A percentile compares a stretch with the other conserved stretches of the same genome.
Conservation (phyloP, 1,284 basidiomycete species). For the Moesziomyces parantarcticus region DNA sequence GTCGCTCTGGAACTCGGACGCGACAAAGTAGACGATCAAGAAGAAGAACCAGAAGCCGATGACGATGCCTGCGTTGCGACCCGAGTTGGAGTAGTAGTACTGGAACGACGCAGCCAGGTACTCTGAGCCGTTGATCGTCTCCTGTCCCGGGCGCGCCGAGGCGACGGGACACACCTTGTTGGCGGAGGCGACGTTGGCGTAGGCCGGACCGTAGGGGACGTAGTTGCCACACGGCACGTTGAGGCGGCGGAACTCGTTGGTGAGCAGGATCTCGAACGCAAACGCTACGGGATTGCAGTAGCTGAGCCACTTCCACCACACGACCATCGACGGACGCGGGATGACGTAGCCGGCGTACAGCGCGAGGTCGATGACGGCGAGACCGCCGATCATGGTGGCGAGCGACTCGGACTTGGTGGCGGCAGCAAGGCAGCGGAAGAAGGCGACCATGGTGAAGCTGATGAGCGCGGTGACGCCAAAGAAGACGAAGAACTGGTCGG, state of each 20-base stretch:
- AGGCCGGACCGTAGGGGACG: conserved; percentile 44
- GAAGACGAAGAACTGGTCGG: conserved; percentile 60
- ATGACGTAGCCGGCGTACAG: conserved; percentile 62
- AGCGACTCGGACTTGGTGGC: conserved; percentile 39
- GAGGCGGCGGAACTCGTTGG: conserved; percentile 59
- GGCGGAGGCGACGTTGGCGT: conserved; percentile 24
- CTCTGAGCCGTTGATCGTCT: conserved; percentile 25
- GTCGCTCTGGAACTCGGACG: conserved; percentile 56
- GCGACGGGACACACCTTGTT: conserved; percentile 57
- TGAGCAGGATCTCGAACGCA: conserved; percentile 57
- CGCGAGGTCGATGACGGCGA: conserved; percentile 51
- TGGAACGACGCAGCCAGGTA: conserved; percentile 45
- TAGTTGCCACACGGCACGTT: conserved; percentile 39
- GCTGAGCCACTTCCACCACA: conserved; percentile 62
- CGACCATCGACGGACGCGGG: conserved; percentile 57
- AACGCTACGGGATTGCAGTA: conserved; percentile 62
- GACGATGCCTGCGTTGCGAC: conserved; percentile 58
- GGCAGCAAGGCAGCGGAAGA: conserved; percentile 56
- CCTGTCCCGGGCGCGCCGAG: conserved; percentile 46
- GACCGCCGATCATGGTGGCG: conserved; percentile 56
- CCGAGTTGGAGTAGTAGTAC: conserved; percentile 40
- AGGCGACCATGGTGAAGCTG: conserved; percentile 56
- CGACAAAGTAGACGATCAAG: conserved; percentile 42
- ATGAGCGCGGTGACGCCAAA: conserved; percentile 37
- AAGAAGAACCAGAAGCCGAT: conserved; percentile 56